Evolutionary conservation across 495 filamentous ascomycete genomes (phyloP), one percentile per base, ranked within the genome.

Genomic region (Niebla homalea): DNA sequence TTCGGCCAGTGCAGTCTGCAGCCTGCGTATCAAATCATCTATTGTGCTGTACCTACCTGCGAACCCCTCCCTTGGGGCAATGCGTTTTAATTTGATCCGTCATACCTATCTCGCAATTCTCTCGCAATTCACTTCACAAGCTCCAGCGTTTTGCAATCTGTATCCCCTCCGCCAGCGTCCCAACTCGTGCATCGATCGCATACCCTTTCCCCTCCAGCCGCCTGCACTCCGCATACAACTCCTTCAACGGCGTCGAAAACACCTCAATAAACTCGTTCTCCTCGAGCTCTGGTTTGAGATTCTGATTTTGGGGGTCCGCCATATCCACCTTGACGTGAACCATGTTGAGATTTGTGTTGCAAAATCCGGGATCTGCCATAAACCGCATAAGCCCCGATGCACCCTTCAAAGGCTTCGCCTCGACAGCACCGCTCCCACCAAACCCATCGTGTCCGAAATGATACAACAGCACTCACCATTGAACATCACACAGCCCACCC

Each of bases 211-310:
- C 67, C 58, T 94, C 86, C 23, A 88, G 66, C 44, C 64, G 73
- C 67, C 77, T 77, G 59, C 81, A 79, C 61, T 83, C 83, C 2
- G 66, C 71, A 65, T 78, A 88, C 16, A 94, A 62, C 25, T 73
- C 67, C 46, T 64, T 71, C 36, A 94, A 62, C 16, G 79, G 81
- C 0, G 87, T 69, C 12, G 75, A 78, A 57, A 94, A 94, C 23
- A 80, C 81, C 63, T 93, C 87, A 54, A 94, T 94, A 62, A 92
- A 92, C 60, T 94, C 88, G 59, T 84, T 84, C 38, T 92, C 87
- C 50, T 94, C 88, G 2, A 94, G 71, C 54, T 88, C 70, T 3
- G 86, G 83, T 56, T 79, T 74, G 1, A 78, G 82, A 49, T 81
- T 71, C 51, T 79, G 77, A 56, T 90, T 87, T 48, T 78, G 80